phyloP scores from a whole-genome alignment of 768 basidiomycete genomes.

The Dendrothele bispora region DNA sequence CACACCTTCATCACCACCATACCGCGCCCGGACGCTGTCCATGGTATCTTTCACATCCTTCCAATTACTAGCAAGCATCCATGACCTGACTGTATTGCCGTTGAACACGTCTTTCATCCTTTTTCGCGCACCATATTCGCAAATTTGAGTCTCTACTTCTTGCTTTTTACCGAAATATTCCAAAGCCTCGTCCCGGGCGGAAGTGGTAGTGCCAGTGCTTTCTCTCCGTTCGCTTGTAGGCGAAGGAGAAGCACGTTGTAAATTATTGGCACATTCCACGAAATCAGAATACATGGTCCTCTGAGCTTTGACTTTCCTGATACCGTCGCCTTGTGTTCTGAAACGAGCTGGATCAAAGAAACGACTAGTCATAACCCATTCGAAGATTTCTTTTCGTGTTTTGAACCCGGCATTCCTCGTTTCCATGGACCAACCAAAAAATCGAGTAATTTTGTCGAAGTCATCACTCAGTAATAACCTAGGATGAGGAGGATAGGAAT shows the following conservation, averaged over 20 bases:
- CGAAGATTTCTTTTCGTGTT: conserved; percentile 52
- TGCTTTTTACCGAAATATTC: conserved; percentile 50
- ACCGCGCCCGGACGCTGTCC: conserved; percentile 44
- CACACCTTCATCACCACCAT: conserved; percentile 50
- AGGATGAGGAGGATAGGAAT: conserved; percentile 40
- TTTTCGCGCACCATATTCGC: conserved; percentile 23
- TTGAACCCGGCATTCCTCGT: conserved; percentile 53
- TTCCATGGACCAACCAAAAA: conserved; percentile 57
- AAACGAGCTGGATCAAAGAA: conserved; percentile 49
- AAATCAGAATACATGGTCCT: conserved; percentile 64
- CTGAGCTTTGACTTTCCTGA: conserved; percentile 42
- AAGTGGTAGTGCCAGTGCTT: conserved; percentile 7
- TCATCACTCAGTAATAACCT: conserved; percentile 51
- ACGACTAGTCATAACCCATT: conserved; percentile 56
- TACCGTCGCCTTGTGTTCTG: conserved; percentile 31
- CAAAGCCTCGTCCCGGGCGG: conserved; percentile 44
- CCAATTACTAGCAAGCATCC: conserved; percentile 47
- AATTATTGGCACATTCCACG: no score
- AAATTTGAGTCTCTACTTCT: conserved; percentile 40
- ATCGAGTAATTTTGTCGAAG: conserved; percentile 49
- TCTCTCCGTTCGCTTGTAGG: conserved; percentile 39
- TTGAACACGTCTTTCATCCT: conserved; percentile 47
- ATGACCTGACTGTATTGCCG: conserved; percentile 52
- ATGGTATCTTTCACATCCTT: conserved; percentile 49
- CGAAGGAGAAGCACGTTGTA: no score